Percentiles rank a stretch among this genome's conserved stretches.
Conservation (phyloP, 306 rosid genomes). For the Elaeagnus macrophylla region DNA sequence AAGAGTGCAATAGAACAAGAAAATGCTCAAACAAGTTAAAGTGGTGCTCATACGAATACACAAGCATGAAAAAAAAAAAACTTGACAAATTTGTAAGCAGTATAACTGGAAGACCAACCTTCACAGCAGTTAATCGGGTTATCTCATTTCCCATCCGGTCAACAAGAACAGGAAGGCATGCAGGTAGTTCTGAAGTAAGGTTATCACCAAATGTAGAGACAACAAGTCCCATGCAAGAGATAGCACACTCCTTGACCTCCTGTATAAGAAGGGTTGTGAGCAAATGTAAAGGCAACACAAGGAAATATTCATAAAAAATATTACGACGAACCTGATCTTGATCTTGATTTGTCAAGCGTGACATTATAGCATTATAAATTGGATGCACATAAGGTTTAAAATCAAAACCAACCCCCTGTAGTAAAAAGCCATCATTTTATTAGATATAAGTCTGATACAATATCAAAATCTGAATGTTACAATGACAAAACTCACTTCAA, state of each 20-base stretch:
- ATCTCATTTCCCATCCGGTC: conserved; percentile 99
- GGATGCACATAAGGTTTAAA: conserved; percentile 84
- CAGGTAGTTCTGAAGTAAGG: conserved; percentile 60
- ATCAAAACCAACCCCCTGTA: conserved; percentile 70
- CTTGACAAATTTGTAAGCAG: neutral
- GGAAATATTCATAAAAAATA: conserved; percentile 8
- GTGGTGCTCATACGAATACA: conserved; percentile 4
- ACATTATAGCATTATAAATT: conserved; percentile 83
- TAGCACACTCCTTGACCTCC: conserved; percentile 99
- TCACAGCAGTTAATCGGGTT: conserved; percentile 96
- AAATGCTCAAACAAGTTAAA: neutral
- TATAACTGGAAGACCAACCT: conserved; percentile 43
- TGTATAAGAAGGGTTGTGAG: conserved; percentile 29
- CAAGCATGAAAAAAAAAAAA: neutral
- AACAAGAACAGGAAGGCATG: conserved; percentile 96
- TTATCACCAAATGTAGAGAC: conserved; percentile 97
- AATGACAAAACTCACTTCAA: conserved; percentile 46
- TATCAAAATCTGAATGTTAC: conserved; percentile 10
- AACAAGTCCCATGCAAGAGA: conserved; percentile 94
- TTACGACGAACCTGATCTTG: conserved; percentile 84
- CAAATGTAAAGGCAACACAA: conserved; percentile 10
- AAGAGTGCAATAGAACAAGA: neutral
- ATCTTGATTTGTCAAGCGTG: conserved; percentile 98
- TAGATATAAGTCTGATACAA: conserved; percentile 10
- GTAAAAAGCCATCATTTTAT: conserved; percentile 11